Base-by-base conservation (phyloP, 805 yeast species). In the Candida insectorum region DNA sequence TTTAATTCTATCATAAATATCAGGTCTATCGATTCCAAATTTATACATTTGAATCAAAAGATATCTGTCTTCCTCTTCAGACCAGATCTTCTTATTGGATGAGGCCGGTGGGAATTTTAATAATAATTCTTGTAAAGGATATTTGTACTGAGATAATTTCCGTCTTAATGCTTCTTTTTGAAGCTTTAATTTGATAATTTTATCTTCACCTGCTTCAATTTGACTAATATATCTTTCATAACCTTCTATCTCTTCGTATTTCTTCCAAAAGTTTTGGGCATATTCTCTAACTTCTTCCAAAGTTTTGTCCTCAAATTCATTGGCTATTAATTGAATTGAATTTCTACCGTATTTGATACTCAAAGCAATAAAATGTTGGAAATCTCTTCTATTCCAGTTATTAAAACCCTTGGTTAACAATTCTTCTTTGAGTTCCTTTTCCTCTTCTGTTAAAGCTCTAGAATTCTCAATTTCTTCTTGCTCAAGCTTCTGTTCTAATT, bases 41-140 rank as follows among this genome's bases (percentile, higher is more conserved):
- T 82, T 70, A 62, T 84, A 81, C 51, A 87, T 62, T 65, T 85
- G 89, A 11, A 88, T 76, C 37, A 93, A 62, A 46, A 93, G 61
- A 56, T 85, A 93, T 47, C 96, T 69, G 58, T 93, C 98, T 54
- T 93, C 97, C 41, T 85, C 95, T 31, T 85, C 94, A 19, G 85
- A 77, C 58, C 78, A 93, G 2, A 82, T 73, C 32, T 60, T 50
- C 49, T 81, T 77, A 52, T 78, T 76, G 24, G 73, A 65, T 6
- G 83, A 67, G 2, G 83, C 73, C 6, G 93, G 87, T 3, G 95
- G 95, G 42, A 71, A 74, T 43, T 77, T 77, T 37, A 91, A 69
- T 13, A 59, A 69, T 44, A 91, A 64, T 46, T 91, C 94, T 54
- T 82, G 85, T 43, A 91, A 62, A 9, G 98, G 98, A 42, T 79